phyloP scores from a whole-genome alignment of 208 protist genomes.

The Wallacemonas sp. region DNA sequence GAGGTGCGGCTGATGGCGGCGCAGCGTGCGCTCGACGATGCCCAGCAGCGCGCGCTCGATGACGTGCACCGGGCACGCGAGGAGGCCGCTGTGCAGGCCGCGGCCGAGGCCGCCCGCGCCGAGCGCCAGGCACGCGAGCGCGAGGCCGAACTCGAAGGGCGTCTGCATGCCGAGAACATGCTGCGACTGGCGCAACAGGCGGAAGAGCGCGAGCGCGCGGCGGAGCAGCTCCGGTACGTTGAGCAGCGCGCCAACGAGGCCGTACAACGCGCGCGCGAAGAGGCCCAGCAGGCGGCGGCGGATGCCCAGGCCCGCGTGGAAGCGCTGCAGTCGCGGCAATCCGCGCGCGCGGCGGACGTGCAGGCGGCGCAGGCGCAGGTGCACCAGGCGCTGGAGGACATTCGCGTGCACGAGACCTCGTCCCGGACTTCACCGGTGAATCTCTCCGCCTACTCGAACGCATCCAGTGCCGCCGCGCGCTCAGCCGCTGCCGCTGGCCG shows the following conservation, averaged over 20 bases:
- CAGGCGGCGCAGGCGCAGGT: conserved; percentile 34
- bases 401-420: conserved; percentile 20
- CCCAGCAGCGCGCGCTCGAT: conserved; percentile 41
- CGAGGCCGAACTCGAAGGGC: conserved; percentile 37
- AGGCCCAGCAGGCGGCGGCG: conserved; percentile 35
- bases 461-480: neutral
- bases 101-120: conserved; percentile 38
- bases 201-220: conserved; percentile 32
- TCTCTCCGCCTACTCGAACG: neutral
- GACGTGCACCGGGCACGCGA: conserved; percentile 42
- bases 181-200: conserved; percentile 36
- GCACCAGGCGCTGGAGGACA: conserved; percentile 34
- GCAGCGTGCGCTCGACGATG: conserved; percentile 49
- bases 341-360: conserved; percentile 35
- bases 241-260: conserved; percentile 43
- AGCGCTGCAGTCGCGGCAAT: conserved; percentile 45
- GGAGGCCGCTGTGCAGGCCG: conserved; percentile 44
- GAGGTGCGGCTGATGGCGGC: conserved; percentile 62
- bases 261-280: conserved; percentile 38
- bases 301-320: conserved; percentile 45
- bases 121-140: conserved; percentile 35
- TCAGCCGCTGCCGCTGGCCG: conserved; percentile 24
- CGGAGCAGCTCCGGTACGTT: conserved; percentile 39
- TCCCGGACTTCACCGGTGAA: neutral
- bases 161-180: conserved; percentile 27